phyloP scores from a whole-genome alignment of 208 protist genomes.

The Angomonas deanei region DNA sequence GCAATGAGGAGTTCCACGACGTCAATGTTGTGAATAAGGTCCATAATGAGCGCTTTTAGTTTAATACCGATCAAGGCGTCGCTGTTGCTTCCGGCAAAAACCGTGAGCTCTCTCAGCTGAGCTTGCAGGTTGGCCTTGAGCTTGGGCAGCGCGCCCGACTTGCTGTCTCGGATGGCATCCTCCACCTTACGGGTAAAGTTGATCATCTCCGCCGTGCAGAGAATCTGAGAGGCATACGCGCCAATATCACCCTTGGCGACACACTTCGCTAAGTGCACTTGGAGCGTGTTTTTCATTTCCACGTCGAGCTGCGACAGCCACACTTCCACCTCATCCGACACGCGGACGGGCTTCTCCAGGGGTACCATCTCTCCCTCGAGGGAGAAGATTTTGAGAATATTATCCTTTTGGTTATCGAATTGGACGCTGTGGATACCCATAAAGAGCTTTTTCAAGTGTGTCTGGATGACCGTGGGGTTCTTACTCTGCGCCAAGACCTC shows the following conservation, averaged over 20 bases:
- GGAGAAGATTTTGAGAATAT: conserved; percentile 90
- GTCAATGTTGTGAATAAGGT: conserved; percentile 98
- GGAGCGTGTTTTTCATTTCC: conserved; percentile 92
- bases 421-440: conserved; percentile 94
- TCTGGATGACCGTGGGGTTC: conserved; percentile 95
- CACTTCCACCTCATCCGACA: conserved; percentile 93
- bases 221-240: conserved; percentile 92
- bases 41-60: conserved; percentile 96
- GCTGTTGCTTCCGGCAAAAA: conserved; percentile 78
- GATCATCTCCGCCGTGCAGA: conserved; percentile 93
- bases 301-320: conserved; percentile 93
- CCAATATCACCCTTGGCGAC: conserved; percentile 84
- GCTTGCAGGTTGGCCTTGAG: conserved; percentile 70
- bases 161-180: conserved; percentile 75
- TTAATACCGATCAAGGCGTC: conserved; percentile 90
- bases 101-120: conserved; percentile 76
- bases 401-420: conserved; percentile 85
- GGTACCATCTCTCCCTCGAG: conserved; percentile 93
- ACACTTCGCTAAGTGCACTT: conserved; percentile 73
- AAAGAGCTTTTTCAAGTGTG: conserved; percentile 98
- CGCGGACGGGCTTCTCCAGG: conserved; percentile 84
- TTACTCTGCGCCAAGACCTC: conserved; percentile 96
- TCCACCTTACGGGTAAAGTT: conserved; percentile 90
- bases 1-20: conserved; percentile 90
- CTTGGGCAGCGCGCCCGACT: conserved; percentile 65